Conservation (phyloP, 805 yeast genomes). For the Vanderwaltozyma tropicalis region DNA sequence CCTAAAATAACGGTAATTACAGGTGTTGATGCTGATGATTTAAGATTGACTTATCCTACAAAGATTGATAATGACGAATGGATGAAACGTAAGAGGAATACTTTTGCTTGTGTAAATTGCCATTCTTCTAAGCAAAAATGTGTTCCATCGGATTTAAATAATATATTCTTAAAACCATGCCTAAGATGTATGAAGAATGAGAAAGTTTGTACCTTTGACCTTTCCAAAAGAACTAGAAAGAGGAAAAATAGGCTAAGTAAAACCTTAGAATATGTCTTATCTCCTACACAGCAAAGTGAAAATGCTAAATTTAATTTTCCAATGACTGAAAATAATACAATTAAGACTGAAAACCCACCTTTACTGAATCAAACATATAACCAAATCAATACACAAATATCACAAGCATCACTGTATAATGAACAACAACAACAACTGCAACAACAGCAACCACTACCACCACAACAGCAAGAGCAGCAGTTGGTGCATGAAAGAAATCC, state of each 20-base stretch:
- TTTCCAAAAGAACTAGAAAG: slow-evolving; percentile 45
- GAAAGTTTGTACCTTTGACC: slow-evolving; percentile 56
- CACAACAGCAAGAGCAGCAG: no score
- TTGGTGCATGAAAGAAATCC: not conserved
- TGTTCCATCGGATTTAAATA: slow-evolving; percentile 43
- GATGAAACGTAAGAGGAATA: slow-evolving; percentile 25
- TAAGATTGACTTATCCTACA: slow-evolving; percentile 14
- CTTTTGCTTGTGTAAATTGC: slow-evolving; percentile 38
- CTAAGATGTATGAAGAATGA: slow-evolving; percentile 58
- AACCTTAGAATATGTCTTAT: no score
- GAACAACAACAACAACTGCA: not conserved
- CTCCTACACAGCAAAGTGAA: no score
- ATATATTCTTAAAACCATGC: slow-evolving; percentile 57
- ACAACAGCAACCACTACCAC: not conserved
- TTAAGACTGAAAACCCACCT: no score
- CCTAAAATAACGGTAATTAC: slow-evolving; percentile 10
- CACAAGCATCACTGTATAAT: no score
- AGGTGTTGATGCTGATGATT: slow-evolving; percentile 19
- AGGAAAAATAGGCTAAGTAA: no score
- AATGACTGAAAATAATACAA: not conserved
- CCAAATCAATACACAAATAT: no score
- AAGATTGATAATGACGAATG: slow-evolving; percentile 13
- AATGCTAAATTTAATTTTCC: no score
- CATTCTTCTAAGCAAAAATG: slow-evolving; percentile 79
- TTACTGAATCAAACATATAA: no score